phyloP scores from a whole-genome alignment of 140 eudicot genomes.

The Oenanthe javanica region DNA sequence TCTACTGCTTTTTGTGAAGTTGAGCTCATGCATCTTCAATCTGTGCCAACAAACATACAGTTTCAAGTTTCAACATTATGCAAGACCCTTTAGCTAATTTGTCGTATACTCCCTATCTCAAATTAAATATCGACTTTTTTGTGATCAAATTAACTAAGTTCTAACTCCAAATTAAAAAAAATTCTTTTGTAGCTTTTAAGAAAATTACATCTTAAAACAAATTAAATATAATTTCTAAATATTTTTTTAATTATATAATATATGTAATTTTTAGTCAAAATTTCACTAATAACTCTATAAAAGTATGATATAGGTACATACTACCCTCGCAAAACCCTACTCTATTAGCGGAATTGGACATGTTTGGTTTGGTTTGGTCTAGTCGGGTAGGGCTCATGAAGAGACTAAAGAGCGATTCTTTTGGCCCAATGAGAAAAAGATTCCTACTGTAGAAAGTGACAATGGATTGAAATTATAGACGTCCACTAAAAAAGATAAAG shows the following conservation, averaged over 20 bases:
- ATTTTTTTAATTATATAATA: too few species aligned
- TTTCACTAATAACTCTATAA: background rate
- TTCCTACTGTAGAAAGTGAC: background rate
- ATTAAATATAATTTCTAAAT: too few species aligned
- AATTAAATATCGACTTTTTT: too few species aligned
- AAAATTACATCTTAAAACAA: too few species aligned
- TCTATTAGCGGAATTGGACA: background rate
- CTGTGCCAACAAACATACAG: background rate
- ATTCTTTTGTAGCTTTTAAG: too few species aligned
- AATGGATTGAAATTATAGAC: background rate
- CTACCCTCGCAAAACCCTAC: background rate
- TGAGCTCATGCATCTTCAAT: background rate
- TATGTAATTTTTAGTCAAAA: too few species aligned
- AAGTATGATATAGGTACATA: background rate
- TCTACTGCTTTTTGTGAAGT: background rate
- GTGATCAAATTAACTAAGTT: too few species aligned
- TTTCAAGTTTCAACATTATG: background rate
- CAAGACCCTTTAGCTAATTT: background rate
- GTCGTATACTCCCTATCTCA: too few species aligned
- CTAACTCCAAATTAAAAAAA: too few species aligned
- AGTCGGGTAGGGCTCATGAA: too few species aligned
- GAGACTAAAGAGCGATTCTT: background rate
- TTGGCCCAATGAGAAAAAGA: background rate
- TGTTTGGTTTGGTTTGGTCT: background rate
- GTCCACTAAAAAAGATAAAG: background rate